Percentiles rank a stretch among this genome's conserved stretches.
Conservation (phyloP, 2,329 filamentous ascomycete species). For the Apiospora hydei region DNA sequence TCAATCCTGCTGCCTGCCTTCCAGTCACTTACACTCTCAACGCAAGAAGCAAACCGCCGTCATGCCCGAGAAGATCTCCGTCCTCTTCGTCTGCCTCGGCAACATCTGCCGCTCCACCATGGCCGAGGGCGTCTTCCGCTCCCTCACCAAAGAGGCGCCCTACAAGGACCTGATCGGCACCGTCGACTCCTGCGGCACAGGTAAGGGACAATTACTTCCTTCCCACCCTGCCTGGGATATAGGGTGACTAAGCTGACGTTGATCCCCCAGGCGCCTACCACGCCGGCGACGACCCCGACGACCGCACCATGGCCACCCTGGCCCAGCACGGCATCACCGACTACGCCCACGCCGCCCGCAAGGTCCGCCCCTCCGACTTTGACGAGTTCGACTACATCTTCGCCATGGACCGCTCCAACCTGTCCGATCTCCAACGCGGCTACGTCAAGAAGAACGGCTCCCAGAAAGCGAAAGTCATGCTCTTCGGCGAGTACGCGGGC, state of each 20-base stretch:
- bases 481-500: slow-evolving; percentile 86
- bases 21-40: background rate
- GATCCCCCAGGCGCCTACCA: slow-evolving; percentile 75
- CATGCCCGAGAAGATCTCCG: slow-evolving; percentile 59
- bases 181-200: slow-evolving; percentile 90
- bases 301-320: slow-evolving; percentile 83
- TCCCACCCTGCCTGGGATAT: too few species aligned
- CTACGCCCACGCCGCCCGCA: slow-evolving; percentile 80
- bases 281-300: slow-evolving; percentile 76
- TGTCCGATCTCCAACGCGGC: slow-evolving; percentile 69
- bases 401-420: slow-evolving; percentile 89
- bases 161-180: slow-evolving; percentile 66
- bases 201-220: slow-evolving; percentile 41
- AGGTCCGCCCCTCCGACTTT: slow-evolving; percentile 78
- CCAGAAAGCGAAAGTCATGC: slow-evolving; percentile 69
- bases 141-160: slow-evolving; percentile 67
- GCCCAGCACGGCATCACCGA: slow-evolving; percentile 75
- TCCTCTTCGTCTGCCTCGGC: slow-evolving; percentile 95
- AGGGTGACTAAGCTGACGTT: background rate
- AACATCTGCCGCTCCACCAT: slow-evolving; percentile 96
- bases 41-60: background rate
- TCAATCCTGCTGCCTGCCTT: background rate
- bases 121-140: slow-evolving; percentile 92
- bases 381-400: slow-evolving; percentile 90
- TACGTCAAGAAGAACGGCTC: slow-evolving; percentile 62